Conservation (phyloP, 202 grass and related monocot genomes). For the Brachypodium distachyon region DNA sequence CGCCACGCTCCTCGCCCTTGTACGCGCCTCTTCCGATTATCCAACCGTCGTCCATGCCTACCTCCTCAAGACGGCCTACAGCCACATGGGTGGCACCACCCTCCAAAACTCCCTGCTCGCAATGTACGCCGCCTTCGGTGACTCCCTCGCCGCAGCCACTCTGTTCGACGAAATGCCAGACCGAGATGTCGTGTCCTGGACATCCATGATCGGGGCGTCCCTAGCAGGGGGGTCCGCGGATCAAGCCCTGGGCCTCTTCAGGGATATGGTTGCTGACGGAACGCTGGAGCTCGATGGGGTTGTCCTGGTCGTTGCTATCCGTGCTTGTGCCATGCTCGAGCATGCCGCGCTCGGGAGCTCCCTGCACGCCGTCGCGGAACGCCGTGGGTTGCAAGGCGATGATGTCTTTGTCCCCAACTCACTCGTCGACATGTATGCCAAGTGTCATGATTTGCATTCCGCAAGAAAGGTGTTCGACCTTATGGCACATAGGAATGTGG, state of each 20-base stretch:
- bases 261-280: background rate
- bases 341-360: slow-evolving; percentile 11
- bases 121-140: slow-evolving; percentile 11
- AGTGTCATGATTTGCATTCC: slow-evolving; percentile 25
- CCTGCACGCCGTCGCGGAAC: slow-evolving; percentile 22
- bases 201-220: slow-evolving; percentile 31
- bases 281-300: slow-evolving; percentile 28
- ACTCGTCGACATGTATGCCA: slow-evolving; percentile 47
- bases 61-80: slow-evolving; percentile 30
- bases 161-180: slow-evolving; percentile 33
- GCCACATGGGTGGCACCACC: background rate
- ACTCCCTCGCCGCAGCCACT: slow-evolving; percentile 1
- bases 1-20: background rate
- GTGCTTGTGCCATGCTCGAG: slow-evolving; percentile 26
- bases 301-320: slow-evolving; percentile 25
- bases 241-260: slow-evolving; percentile 25
- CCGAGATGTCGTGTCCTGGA: slow-evolving; percentile 48
- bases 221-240: background rate
- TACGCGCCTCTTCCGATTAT: slow-evolving; percentile 1
- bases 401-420: slow-evolving; percentile 40
- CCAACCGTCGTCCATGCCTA: slow-evolving; percentile 25
- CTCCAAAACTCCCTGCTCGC: slow-evolving; percentile 36
- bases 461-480: slow-evolving; percentile 23
- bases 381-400: slow-evolving; percentile 27
- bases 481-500: slow-evolving; percentile 28